These are phyloP conservation scores for Cymbopogon citratus DNA, from an alignment of 176 grass and related monocot species.

Conservation along the genomic window DNA sequence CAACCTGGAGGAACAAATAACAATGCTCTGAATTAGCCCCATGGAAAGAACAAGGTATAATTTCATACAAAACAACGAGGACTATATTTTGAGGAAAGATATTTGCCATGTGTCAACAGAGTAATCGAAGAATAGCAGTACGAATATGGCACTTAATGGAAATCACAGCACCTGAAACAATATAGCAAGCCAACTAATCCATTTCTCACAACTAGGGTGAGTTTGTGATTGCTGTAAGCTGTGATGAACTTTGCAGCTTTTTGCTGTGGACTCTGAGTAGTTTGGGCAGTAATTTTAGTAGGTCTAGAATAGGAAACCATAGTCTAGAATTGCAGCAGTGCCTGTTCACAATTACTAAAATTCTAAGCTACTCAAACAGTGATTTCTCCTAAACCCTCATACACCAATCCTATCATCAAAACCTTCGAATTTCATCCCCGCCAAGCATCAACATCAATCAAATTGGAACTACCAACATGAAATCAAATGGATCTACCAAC, in stretches of 20 bases:
- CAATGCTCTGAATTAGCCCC: background rate
- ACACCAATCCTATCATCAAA: background rate
- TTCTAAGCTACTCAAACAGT: background rate
- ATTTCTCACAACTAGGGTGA: too few species aligned
- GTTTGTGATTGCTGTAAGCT: background rate
- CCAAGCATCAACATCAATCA: background rate
- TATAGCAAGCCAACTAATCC: background rate
- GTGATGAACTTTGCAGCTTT: background rate
- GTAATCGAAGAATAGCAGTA: background rate
- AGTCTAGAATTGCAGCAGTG: background rate
- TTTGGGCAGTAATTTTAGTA: background rate
- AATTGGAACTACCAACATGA: background rate
- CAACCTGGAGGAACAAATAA: conserved; percentile 48
- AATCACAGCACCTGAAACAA: background rate
- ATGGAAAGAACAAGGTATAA: background rate
- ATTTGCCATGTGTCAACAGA: background rate
- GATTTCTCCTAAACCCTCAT: background rate
- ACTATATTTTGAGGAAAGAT: background rate
- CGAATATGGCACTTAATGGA: background rate
- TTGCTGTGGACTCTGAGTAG: background rate
- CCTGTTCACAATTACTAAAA: background rate
- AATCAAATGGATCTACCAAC: background rate
- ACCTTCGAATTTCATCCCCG: background rate
- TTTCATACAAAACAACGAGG: background rate
- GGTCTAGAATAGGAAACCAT: background rate